These are phyloP conservation scores for Rhodamnia rubescens DNA, from an alignment of 345 rosid genomes.

Conservation along the genomic window DNA sequence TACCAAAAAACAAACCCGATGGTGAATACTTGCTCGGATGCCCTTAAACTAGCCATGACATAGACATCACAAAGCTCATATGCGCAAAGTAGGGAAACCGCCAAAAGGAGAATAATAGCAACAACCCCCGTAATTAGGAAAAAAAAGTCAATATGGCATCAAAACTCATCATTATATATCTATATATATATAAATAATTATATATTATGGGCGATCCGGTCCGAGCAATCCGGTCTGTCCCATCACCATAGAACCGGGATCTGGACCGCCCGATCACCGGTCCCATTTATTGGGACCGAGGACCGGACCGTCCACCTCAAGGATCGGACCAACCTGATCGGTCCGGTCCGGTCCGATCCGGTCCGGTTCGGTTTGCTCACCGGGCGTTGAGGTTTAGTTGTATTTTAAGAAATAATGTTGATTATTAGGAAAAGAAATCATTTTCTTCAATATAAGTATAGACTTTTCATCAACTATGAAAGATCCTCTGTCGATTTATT, in stretches of 20 bases:
- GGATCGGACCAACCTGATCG: too few species aligned
- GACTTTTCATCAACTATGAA: background rate
- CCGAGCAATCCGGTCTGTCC: too few species aligned
- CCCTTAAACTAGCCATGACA: conserved; percentile 78
- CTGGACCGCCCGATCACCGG: too few species aligned
- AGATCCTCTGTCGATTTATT: background rate
- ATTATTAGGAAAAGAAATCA: background rate
- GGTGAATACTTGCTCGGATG: conserved; percentile 92
- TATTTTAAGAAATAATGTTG: background rate
- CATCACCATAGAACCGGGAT: too few species aligned
- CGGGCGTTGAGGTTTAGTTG: background rate
- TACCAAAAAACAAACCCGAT: conserved; percentile 98
- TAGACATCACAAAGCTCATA: conserved; percentile 97
- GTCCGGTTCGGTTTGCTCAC: too few species aligned
- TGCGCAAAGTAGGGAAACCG: conserved; percentile 88
- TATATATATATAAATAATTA: too few species aligned
- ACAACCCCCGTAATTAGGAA: conserved; percentile 60
- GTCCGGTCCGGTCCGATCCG: too few species aligned
- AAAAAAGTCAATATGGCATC: conserved; percentile 6
- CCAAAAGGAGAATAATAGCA: conserved; percentile 92
- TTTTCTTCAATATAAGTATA: background rate
- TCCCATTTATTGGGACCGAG: too few species aligned
- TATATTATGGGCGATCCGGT: too few species aligned
- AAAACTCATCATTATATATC: background rate
- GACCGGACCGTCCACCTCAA: too few species aligned